Evolutionary conservation across 2,329 filamentous ascomycete species (phyloP), one percentile per base, ranked within the genome.

Genomic region (Coniella lustricola): DNA sequence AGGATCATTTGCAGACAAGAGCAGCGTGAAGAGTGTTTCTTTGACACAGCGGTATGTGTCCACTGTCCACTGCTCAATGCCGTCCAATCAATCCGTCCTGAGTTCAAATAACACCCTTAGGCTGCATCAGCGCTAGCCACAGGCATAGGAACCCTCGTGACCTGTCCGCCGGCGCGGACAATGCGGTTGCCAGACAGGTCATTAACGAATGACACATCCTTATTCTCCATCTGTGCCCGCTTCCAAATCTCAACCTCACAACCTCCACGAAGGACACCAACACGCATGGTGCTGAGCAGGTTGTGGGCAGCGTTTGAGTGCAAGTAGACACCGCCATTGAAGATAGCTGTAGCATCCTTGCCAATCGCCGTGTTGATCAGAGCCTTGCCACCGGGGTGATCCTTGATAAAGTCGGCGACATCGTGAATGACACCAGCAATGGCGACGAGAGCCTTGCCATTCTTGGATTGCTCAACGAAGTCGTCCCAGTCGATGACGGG

Each of bases 241-340:
- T 93, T 93, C 88, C 88, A 94, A 68, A 93, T 90, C 75, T 94
- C 88, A 22, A 94, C 88, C 67, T 93, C 88, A 64, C 86, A 89
- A 37, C 88, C 88, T 55, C 88, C 88, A 45, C 87, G 85, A 55
- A 94, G 84, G 42, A 94, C 87, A 67, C 87, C 88, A 13, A 93
- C 83, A 58, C 88, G 79, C 87, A 93, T 93, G 57, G 87, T 93
- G 7, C 85, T 90, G 55, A 94, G 77, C 53, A 93, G 69, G 71
- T 94, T 94, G 76, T 94, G 88, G 32, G 88, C 88, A 48, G 87
- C 88, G 70, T 94, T 94, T 65, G 84, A 89, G 75, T 94, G 88
- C 66, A 85, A 79, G 73, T 94, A 94, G 54, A 94, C 85, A 70
- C 88, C 88, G 56, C 88, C 88, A 67, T 94, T 94, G 79, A 94